Conservation (phyloP, 2,329 filamentous ascomycete genomes). For the Aspergillaceae sp. region DNA sequence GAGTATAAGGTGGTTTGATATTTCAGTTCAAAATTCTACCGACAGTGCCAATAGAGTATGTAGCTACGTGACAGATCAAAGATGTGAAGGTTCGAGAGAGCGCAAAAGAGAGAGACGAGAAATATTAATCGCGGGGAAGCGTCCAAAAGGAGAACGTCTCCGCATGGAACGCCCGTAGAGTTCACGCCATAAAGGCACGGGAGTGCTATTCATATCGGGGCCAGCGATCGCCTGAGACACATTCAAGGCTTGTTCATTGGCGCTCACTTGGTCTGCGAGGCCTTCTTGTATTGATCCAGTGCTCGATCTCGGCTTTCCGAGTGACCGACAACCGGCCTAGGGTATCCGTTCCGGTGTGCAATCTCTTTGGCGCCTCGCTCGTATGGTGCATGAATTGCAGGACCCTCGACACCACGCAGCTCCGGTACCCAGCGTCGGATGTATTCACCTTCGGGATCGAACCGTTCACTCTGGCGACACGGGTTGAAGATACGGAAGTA, state of each 20-base stretch:
- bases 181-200: neutral
- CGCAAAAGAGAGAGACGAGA: neutral
- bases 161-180: conserved; percentile 2
- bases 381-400: conserved; percentile 75
- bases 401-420: conserved; percentile 53
- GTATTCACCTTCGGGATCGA: conserved; percentile 69
- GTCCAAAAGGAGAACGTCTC: conserved; percentile 1
- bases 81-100: neutral
- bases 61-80: neutral
- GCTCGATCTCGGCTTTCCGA: conserved; percentile 59
- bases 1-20: too few species aligned
- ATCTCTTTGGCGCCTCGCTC: conserved; percentile 50
- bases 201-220: neutral
- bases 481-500: conserved; percentile 92
- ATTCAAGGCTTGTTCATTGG: neutral
- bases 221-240: neutral
- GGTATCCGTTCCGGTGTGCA: conserved; percentile 63
- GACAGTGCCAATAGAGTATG: too few species aligned
- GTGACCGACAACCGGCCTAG: conserved; percentile 66
- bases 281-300: conserved; percentile 61
- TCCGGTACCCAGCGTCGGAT: conserved; percentile 79
- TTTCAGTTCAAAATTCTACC: too few species aligned
- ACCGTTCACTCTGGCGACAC: conserved; percentile 73
- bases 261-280: conserved; percentile 7
- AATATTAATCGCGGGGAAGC: conserved; percentile 1